Base-by-base conservation (phyloP, 306 rosid genomes). In the Comarum palustre region DNA sequence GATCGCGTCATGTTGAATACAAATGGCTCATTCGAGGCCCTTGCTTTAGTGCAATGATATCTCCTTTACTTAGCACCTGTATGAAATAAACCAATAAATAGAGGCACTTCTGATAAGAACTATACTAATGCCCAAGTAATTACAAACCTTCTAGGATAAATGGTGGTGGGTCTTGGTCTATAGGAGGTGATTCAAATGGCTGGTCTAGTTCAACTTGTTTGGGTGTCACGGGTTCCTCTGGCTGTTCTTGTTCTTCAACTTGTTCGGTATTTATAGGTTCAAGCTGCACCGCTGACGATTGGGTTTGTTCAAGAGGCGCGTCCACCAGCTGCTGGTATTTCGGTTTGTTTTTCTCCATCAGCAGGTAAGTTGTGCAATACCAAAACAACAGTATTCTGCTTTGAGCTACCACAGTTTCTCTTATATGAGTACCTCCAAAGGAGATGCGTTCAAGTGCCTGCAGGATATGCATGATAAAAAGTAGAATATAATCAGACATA, bases 71-170 rank as follows among this genome's bases (percentile, higher is more conserved):
- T 84, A 83, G 91, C 82, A 87, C 96, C 97, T 89, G 98, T 86
- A 86, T 77, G 84, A 81, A 88, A 91, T 65, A 82, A 79, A 85
- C 81, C 62, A 88, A 83, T 84, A 83, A 88, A 88, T 81, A 82
- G 82, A 55, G 74, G 86, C 69, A 80, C 67, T 81, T 89, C 96
- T 68, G 79, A 82, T 83, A 82, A 83, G 82, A 85, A 87, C 81
- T 86, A 76, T 72, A 84, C 73, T 69, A 87, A 85, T 79, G 80
- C 86, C 94, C 79, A 86, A 84, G 84, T 81, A 73, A 60, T 80
- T 82, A 94, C 95, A 91, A 87, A 89, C 98, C 98, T 88, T 94
- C 95, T 52, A 94, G 88, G 77, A 88, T 41, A 85, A 94, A 91
- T n/a, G n/a, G n/a, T 8, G 90, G 82, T 66, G 85, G 96, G 83